Evolutionary conservation across 805 yeast genomes (phyloP).

Genomic region (Cyberlindnera japonica): DNA sequence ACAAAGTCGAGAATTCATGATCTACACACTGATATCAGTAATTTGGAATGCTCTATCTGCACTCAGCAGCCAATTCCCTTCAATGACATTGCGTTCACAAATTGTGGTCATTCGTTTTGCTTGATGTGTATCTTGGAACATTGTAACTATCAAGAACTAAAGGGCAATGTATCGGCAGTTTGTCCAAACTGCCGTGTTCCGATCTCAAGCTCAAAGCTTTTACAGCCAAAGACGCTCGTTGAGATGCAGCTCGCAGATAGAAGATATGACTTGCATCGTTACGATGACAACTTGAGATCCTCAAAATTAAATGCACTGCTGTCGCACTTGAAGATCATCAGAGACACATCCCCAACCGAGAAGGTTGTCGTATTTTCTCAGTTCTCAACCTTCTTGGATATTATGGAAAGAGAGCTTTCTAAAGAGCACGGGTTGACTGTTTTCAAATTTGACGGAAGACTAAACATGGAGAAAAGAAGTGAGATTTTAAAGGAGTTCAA

Average conservation of each 20-base stretch:
- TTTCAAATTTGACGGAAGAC: conserved; percentile 79
- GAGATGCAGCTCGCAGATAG: conserved; percentile 25
- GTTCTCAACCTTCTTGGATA: conserved; percentile 76
- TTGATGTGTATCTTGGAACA: conserved; percentile 69
- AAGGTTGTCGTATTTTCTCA: conserved; percentile 89
- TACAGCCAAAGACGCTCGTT: conserved; percentile 25
- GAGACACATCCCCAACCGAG: conserved; percentile 55
- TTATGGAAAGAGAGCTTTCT: conserved; percentile 60
- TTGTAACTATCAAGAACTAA: conserved; percentile 58
- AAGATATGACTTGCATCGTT: conserved; percentile 14
- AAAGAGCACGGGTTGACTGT: conserved; percentile 47
- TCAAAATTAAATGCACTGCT: conserved; percentile 71
- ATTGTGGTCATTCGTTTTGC: conserved; percentile 83
- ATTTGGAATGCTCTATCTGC: conserved; percentile 82
- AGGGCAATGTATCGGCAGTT: conserved; percentile 40
- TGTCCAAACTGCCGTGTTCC: conserved; percentile 77
- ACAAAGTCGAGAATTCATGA: conserved; percentile 28
- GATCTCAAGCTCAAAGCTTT: conserved; percentile 46
- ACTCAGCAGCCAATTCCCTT: conserved; percentile 59
- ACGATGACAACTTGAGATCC: conserved; percentile 42
- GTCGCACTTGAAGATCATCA: conserved; percentile 50
- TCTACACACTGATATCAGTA: conserved; percentile 33
- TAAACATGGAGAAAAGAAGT: conserved; percentile 62
- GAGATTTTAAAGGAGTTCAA: conserved; percentile 56
- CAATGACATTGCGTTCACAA: conserved; percentile 55